Conservation (phyloP, 129 eudicot species). For the Saussurea involucrata region DNA sequence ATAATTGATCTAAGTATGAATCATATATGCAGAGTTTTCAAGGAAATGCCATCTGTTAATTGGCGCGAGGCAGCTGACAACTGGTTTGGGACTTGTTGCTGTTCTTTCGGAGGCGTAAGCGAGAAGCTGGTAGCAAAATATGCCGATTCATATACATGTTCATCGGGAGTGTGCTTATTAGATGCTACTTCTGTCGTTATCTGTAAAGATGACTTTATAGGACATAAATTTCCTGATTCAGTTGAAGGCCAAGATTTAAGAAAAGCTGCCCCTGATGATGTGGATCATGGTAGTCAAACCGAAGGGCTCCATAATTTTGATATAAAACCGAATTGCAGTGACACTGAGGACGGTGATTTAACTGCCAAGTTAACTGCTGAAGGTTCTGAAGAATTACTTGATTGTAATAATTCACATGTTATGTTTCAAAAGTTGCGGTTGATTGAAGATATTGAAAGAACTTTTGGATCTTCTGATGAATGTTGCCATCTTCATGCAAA, state of each 20-base stretch:
- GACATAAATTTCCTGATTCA: conserved; percentile 31
- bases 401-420: conserved; percentile 12
- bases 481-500: conserved; percentile 37
- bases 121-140: conserved; percentile 67
- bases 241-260: conserved; percentile 5
- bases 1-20: background rate
- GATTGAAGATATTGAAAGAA: conserved; percentile 17
- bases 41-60: conserved; percentile 89
- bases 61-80: conserved; percentile 96
- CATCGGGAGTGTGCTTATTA: conserved; percentile 59
- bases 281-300: conserved; percentile 24
- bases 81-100: conserved; percentile 97
- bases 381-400: background rate
- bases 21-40: conserved; percentile 46
- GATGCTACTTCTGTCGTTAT: conserved; percentile 58
- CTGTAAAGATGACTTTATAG: conserved; percentile 61
- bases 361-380: background rate
- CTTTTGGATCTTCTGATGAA: conserved; percentile 9
- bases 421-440: conserved; percentile 3
- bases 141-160: conserved; percentile 60
- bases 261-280: conserved; percentile 1
- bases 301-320: conserved; percentile 5
- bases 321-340: background rate
- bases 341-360: conserved; percentile 13
- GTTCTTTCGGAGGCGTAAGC: conserved; percentile 83